These are phyloP conservation scores for Sporobolomyces pararoseus DNA, from an alignment of 768 basidiomycete genomes.

Conservation along the genomic window DNA sequence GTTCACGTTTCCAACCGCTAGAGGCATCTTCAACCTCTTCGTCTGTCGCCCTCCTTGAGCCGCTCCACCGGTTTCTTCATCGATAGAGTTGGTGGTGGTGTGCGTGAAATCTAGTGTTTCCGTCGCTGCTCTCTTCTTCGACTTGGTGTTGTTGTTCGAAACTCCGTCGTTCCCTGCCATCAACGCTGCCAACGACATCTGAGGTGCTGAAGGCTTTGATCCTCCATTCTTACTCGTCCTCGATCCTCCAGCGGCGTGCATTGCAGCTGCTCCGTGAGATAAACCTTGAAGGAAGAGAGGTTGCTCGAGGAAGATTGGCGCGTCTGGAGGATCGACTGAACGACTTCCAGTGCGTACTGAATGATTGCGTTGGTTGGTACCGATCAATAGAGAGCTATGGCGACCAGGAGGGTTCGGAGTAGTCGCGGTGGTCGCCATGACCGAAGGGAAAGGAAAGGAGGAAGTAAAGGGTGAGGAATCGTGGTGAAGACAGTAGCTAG, in stretches of 20 bases:
- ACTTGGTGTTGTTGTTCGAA: neutral
- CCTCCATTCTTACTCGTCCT: no score
- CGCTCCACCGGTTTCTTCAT: neutral
- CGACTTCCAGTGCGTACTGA: slow-evolving; percentile 9
- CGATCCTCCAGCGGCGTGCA: neutral
- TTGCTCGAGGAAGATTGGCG: slow-evolving; percentile 23
- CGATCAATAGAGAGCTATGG: neutral
- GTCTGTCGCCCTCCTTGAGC: neutral
- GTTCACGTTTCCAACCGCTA: neutral
- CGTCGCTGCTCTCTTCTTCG: slow-evolving; percentile 7
- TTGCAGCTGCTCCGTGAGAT: slow-evolving; percentile 5
- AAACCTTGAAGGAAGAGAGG: slow-evolving; percentile 16
- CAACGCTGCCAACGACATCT: neutral
- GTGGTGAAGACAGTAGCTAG: neutral
- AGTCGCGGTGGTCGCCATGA: slow-evolving; percentile 9
- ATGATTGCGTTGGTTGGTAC: slow-evolving; percentile 23
- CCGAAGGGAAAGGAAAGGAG: neutral
- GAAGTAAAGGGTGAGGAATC: neutral
- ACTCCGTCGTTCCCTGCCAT: neutral
- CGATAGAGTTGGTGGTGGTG: slow-evolving; percentile 14
- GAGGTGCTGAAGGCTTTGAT: neutral
- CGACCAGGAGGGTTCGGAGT: slow-evolving; percentile 3
- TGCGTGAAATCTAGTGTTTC: slow-evolving; percentile 10
- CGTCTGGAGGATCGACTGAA: neutral
- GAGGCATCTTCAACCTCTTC: neutral